A percentile compares a stretch with the other conserved stretches of the same genome.
phyloP scores from a whole-genome alignment of 164 flowering plant species.

The Vitis labrusca region DNA sequence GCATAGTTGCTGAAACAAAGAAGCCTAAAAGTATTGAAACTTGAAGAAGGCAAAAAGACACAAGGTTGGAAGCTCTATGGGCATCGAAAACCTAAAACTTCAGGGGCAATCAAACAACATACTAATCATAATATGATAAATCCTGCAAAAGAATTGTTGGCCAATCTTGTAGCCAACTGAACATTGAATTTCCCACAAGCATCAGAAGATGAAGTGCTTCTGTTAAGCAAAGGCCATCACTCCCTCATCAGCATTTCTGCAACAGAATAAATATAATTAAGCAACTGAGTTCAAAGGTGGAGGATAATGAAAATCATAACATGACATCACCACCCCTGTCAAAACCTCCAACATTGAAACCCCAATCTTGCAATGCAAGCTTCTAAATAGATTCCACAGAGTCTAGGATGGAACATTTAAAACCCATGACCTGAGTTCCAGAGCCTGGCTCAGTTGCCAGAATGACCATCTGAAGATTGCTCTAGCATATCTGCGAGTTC shows the following conservation, averaged over 20 bases:
- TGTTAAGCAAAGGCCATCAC: constrained; percentile 65
- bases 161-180: constrained; percentile 39
- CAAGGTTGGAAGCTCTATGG: constrained; percentile 8
- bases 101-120: not conserved
- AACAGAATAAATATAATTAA: constrained; percentile 71
- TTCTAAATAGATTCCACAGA: constrained; percentile 33
- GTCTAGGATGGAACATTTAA: constrained; percentile 35
- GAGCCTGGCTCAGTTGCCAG: constrained; percentile 77
- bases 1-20: no score
- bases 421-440: constrained; percentile 63
- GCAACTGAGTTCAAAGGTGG: constrained; percentile 36
- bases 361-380: constrained; percentile 43
- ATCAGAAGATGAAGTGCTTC: constrained; percentile 61
- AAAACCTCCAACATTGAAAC: constrained; percentile 37
- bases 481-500: constrained; percentile 80
- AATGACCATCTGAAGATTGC: constrained; percentile 70
- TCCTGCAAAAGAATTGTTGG: constrained; percentile 31
- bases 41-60: not conserved
- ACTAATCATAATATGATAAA: not conserved
- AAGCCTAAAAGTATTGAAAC: no score
- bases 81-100: constrained; percentile 15
- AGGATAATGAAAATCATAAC: constrained; percentile 46
- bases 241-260: constrained; percentile 77
- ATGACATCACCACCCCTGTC: constrained; percentile 42
- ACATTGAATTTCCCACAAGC: constrained; percentile 44